Base-by-base conservation (phyloP, 768 basidiomycete species). In the Pilatotrama ljubarskyi region DNA sequence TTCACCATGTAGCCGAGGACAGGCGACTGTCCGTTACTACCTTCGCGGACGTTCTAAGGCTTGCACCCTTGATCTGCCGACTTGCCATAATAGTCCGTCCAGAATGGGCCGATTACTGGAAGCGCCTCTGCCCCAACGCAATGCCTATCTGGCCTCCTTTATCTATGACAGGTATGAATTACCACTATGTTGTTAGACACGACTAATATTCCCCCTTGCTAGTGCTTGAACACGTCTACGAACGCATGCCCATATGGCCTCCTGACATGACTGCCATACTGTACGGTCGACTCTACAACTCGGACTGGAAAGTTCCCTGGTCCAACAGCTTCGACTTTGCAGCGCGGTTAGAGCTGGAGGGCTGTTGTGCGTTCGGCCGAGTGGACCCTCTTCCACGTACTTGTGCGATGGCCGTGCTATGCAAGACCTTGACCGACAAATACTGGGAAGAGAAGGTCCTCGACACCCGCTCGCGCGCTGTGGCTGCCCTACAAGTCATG, bases 101-200 rank as follows among this genome's bases (percentile, higher is more conserved):
- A 0, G 93, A 93, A 68, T 96, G 94, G 95, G 84, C 84, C 6
- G 93, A 97, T 73, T 95, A 95, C 69, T 96, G 94, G 95, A 88
- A 88, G 67, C 82, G 93, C 13, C 75, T 93, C 41, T 85, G 85
- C 65, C 90, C 93, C 3, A 80, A 82, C 44, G 80, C 80, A 25
- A 75, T 81, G 64, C 73, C 75, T n/a, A 70, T 73, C 26, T 91
- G 91, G 91, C 84, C 84, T 1, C 76, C 80, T 1, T 74, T 80
- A 15, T 68, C 73, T 3, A 75, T 72, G 36, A 66, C 76, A 52
- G 69, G 82, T 84, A 65, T 58, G 80, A 25, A 64, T 26, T 14
- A 24, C 5, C 29, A 32, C 29, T 10, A 32, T 32, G 29, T 32
- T 32, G 29, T 32, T 10, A n/a, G n/a, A n/a, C n/a, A n/a, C 29